Percentiles rank a stretch among this genome's conserved stretches.
Evolutionary conservation across 2,329 filamentous ascomycete genomes (phyloP).

Genomic region (Alternaria consortialis): DNA sequence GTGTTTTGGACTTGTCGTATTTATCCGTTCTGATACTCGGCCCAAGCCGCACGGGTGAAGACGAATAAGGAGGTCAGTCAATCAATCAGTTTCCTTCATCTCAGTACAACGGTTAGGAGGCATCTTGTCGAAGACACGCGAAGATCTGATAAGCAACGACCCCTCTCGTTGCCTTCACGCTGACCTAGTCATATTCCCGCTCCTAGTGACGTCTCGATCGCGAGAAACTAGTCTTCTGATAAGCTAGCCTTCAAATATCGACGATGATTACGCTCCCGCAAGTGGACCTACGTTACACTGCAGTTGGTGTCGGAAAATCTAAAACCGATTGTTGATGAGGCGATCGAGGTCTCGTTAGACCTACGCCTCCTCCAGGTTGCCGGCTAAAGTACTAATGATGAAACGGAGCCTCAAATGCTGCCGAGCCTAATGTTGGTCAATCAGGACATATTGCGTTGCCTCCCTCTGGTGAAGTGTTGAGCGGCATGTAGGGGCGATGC

Average conservation of each 20-base stretch:
- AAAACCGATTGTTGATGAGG: slow-evolving; percentile 8
- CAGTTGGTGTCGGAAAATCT: slow-evolving; percentile 16
- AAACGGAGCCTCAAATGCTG: slow-evolving; percentile 7
- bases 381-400: slow-evolving; percentile 14
- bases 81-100: neutral
- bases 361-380: slow-evolving; percentile 8
- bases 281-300: slow-evolving; percentile 14
- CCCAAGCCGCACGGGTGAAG: neutral
- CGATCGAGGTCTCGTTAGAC: slow-evolving; percentile 3
- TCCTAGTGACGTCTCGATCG: neutral
- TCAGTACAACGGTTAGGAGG: neutral
- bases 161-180: neutral
- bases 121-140: slow-evolving; percentile 1
- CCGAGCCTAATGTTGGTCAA: slow-evolving; percentile 15
- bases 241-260: slow-evolving; percentile 1
- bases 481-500: neutral
- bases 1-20: neutral
- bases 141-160: slow-evolving; percentile 1
- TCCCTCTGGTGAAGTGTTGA: neutral
- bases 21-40: slow-evolving; percentile 6
- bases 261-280: neutral
- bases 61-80: neutral
- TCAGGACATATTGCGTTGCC: slow-evolving; percentile 11
- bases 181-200: neutral
- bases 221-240: neutral